phyloP scores from a whole-genome alignment of 2,329 filamentous ascomycete genomes.

The Eurotiales sp. region DNA sequence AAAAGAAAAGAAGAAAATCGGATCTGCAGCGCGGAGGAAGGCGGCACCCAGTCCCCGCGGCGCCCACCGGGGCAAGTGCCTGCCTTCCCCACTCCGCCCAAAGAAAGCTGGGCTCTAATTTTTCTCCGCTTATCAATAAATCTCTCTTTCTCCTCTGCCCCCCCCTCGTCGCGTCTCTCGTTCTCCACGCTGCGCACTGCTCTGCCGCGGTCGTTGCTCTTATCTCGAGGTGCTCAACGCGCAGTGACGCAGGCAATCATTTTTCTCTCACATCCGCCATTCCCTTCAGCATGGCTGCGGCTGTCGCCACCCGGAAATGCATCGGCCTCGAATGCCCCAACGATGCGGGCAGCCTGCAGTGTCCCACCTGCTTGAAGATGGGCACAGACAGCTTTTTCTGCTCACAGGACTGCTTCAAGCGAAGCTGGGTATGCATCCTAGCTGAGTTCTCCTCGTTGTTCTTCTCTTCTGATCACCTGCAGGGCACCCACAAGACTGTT shows the following conservation, averaged over 20 bases:
- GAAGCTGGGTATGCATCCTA: slow-evolving; percentile 75
- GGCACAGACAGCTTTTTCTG: slow-evolving; percentile 94
- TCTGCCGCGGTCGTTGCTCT: too few relatives aligned
- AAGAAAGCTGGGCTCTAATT: neutral
- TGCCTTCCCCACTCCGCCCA: neutral
- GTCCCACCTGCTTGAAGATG: slow-evolving; percentile 89
- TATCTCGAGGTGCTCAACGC: too few relatives aligned
- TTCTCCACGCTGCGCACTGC: too few relatives aligned
- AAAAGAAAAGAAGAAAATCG: neutral
- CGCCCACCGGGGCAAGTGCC: slow-evolving; percentile 7
- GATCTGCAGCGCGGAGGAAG: slow-evolving; percentile 1
- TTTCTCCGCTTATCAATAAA: neutral
- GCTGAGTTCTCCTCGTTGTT: neutral
- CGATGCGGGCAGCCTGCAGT: slow-evolving; percentile 80
- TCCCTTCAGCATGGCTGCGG: slow-evolving; percentile 27
- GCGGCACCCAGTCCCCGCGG: neutral
- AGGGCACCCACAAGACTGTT: slow-evolving; percentile 77
- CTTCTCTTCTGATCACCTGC: slow-evolving; percentile 16
- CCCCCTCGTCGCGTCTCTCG: neutral
- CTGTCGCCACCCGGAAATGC: slow-evolving; percentile 52
- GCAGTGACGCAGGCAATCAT: too few relatives aligned
- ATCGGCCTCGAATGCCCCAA: slow-evolving; percentile 80
- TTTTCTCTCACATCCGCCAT: too few relatives aligned
- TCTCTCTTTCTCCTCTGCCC: neutral
- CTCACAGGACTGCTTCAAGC: slow-evolving; percentile 98